phyloP scores from a whole-genome alignment of 805 yeast genomes.

The Debaryomyces castellii region DNA sequence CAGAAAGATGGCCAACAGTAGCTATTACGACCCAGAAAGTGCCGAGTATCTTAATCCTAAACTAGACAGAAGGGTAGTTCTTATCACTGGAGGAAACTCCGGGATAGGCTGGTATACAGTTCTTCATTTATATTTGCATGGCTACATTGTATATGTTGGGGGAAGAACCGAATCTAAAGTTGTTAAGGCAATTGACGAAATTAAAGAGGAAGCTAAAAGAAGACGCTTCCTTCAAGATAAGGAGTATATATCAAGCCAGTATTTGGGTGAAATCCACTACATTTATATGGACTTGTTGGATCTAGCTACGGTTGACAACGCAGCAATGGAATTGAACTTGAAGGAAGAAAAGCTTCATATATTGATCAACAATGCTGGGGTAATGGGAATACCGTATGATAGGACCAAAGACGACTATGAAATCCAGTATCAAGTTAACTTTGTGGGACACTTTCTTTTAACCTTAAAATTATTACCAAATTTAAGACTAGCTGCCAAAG shows the following conservation, averaged over 20 bases:
- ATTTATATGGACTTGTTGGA: conserved; percentile 56
- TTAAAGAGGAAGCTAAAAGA: conserved; percentile 29
- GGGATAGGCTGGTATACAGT: conserved; percentile 44
- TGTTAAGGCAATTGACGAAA: conserved; percentile 30
- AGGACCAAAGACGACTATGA: conserved; percentile 37
- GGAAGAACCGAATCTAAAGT: conserved; percentile 36
- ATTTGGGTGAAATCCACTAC: conserved; percentile 51
- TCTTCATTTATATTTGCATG: conserved; percentile 40
- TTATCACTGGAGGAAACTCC: conserved; percentile 40
- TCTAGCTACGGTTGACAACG: conserved; percentile 23
- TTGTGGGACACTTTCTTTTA: conserved; percentile 33
- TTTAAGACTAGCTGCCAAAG: conserved; percentile 17
- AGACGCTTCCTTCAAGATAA: conserved; percentile 12
- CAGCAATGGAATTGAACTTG: conserved; percentile 21
- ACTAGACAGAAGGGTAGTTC: conserved; percentile 25
- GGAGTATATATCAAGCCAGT: conserved; percentile 16
- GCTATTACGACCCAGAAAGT: conserved; percentile 25
- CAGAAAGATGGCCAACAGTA: not conserved
- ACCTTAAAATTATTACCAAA: conserved; percentile 28
- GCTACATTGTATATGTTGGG: conserved; percentile 34
- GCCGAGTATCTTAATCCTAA: conserved; percentile 30
- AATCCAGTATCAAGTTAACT: conserved; percentile 42
- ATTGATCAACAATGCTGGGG: conserved; percentile 41
- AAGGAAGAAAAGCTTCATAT: conserved; percentile 29
- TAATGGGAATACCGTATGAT: conserved; percentile 39